Evolutionary conservation across 2,329 filamentous ascomycete genomes (phyloP), one percentile per base, ranked within the genome.

Genomic region (Trichoderma breve): DNA sequence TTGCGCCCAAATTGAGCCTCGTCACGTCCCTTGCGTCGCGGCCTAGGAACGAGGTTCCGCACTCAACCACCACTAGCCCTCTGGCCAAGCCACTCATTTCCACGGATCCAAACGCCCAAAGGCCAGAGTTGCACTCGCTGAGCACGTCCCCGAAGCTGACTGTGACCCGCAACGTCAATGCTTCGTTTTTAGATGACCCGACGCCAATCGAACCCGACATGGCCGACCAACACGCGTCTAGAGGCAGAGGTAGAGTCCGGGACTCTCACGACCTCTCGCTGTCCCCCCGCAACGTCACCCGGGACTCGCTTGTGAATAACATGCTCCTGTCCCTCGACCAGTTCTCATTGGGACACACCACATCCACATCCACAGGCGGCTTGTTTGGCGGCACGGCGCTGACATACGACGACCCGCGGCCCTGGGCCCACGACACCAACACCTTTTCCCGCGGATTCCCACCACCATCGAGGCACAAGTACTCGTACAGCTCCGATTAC

Each of bases 291-390:
- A 89, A 93, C 79, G 90, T 93, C 74, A 93, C 93, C 53, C 90
- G 95, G 76, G 93, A 97, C 79, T 98, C 95, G 43, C 90, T 99
- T 76, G 94, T 99, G 73, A 92, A 96, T 82, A 97, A 98, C 81
- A 96, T 99, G 92, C 90, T 98, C 73, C 86, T 96, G 75, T 97
- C 95, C 53, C 90, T 99, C 74, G 95, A 97, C 82, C 92, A 95
- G 81, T 90, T 95, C 79, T 91, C 89, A 53, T 86, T 88, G 76
- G 85, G 81, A 58, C 84, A 87, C 75, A 79, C 66, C n/a, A 32
- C 65, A 28, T 28, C 66, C 36, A 43, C 36, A 39, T 39, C 36
- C 53, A 55, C 66, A 2, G 55, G 65, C 62, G 60, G 67, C 58
- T 64, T 28, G 70, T 73, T 67, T 69, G 70, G 69, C 65, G 70